Evolutionary conservation across 1,139 yeast species (phyloP).

Genomic region (Debaryomyces sp.): DNA sequence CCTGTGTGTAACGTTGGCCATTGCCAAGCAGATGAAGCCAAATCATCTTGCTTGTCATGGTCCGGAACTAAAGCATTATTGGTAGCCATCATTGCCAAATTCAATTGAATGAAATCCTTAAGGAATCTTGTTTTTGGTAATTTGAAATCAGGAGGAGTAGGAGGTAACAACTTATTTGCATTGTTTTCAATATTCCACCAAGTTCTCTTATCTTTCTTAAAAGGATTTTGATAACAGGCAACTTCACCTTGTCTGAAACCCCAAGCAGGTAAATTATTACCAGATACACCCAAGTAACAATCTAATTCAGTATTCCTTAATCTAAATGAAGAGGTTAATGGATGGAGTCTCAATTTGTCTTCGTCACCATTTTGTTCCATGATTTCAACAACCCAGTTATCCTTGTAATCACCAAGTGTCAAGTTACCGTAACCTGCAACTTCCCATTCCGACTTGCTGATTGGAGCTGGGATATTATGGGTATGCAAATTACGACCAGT

Average conservation of each 20-base stretch:
- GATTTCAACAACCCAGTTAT: constrained; percentile 91
- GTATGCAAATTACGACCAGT: constrained; percentile 93
- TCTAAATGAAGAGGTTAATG: constrained; percentile 85
- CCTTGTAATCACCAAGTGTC: constrained; percentile 86
- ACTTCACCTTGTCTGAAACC: constrained; percentile 99
- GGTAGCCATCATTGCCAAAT: constrained; percentile 98
- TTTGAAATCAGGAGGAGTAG: constrained; percentile 69
- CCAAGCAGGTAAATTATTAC: constrained; percentile 87
- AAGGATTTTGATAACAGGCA: constrained; percentile 76
- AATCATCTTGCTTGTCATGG: constrained; percentile 83
- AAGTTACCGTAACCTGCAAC: constrained; percentile 93
- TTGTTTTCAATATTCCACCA: constrained; percentile 98
- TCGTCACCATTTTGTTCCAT: constrained; percentile 77
- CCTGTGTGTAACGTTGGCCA: constrained; percentile 97
- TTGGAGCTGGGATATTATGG: constrained; percentile 81
- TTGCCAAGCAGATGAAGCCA: constrained; percentile 95
- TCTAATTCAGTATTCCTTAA: constrained; percentile 65
- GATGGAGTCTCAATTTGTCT: constrained; percentile 70
- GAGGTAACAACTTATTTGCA: constrained; percentile 72
- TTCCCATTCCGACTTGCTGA: constrained; percentile 71
- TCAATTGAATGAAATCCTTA: constrained; percentile 88
- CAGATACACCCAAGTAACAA: constrained; percentile 88
- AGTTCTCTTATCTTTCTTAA: constrained; percentile 85
- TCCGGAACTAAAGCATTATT: constrained; percentile 96
- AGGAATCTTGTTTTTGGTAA: constrained; percentile 83